A percentile compares a stretch with the other conserved stretches of the same genome.
Evolutionary conservation across 208 protist species (phyloP).

Genomic region (Leishmania guyanensis): DNA sequence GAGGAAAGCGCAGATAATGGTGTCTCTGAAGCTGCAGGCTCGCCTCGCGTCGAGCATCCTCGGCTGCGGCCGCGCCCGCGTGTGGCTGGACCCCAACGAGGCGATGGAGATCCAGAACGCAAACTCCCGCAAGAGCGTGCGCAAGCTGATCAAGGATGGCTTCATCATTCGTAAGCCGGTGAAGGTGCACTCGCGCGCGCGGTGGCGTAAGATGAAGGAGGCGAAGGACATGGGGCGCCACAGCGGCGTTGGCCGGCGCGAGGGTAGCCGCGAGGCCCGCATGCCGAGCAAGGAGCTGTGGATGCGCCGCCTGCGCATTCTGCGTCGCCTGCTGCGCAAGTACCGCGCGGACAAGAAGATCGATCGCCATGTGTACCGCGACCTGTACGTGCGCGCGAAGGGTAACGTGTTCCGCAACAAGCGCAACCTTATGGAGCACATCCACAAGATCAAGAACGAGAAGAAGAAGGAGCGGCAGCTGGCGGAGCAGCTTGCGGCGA

Average conservation of each 20-base stretch:
- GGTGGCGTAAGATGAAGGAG: slow-evolving; percentile 84
- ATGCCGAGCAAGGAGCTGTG: slow-evolving; percentile 97
- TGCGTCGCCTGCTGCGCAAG: slow-evolving; percentile 96
- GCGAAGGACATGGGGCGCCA: slow-evolving; percentile 96
- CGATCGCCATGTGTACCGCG: slow-evolving; percentile 97
- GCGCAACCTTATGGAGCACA: slow-evolving; percentile 98
- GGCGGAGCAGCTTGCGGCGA: slow-evolving; percentile 87
- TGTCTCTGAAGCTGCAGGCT: slow-evolving; percentile 96
- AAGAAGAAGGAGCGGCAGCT: slow-evolving; percentile 94
- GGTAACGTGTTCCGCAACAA: slow-evolving; percentile 99
- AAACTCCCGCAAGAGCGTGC: slow-evolving; percentile 96
- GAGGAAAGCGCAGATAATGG: slow-evolving; percentile 37
- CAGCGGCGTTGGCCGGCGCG: slow-evolving; percentile 94
- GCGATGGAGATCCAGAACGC: slow-evolving; percentile 96
- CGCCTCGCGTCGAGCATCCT: slow-evolving; percentile 97
- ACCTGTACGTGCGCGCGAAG: slow-evolving; percentile 98
- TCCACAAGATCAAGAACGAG: slow-evolving; percentile 98
- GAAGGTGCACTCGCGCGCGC: slow-evolving; percentile 95
- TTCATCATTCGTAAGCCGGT: slow-evolving; percentile 97
- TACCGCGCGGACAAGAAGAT: slow-evolving; percentile 99
- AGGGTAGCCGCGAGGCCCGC: slow-evolving; percentile 97
- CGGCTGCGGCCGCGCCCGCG: slow-evolving; percentile 96
- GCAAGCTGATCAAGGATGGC: slow-evolving; percentile 97
- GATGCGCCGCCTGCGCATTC: slow-evolving; percentile 98
- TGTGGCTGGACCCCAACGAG: slow-evolving; percentile 99